Evolutionary conservation across 108 stramenopile species (phyloP).

Genomic region (Nannochloropsis granulata): DNA sequence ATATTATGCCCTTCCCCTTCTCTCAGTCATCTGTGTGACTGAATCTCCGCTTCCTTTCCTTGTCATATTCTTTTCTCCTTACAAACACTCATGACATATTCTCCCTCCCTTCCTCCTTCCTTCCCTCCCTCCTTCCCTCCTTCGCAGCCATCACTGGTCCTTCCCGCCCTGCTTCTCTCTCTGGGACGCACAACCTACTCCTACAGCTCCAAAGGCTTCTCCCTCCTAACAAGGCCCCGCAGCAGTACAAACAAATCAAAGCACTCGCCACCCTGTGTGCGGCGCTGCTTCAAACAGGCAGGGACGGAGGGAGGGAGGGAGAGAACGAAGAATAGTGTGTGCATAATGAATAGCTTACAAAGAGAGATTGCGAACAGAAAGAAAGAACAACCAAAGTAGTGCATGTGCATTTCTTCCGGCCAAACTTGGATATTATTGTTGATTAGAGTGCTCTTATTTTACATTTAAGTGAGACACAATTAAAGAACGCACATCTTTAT

Average conservation of each 20-base stretch:
- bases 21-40: neutral
- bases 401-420: no score
- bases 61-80: neutral
- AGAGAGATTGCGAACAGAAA: no score
- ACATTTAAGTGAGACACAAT: no score
- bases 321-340: no score
- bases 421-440: no score
- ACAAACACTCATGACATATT: neutral
- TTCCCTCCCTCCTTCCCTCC: neutral
- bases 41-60: neutral
- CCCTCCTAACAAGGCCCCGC: neutral
- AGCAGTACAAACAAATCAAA: neutral
- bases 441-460: no score
- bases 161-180: neutral
- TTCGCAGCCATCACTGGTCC: neutral
- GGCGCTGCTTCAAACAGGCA: neutral
- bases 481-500: no score
- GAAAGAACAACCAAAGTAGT: no score
- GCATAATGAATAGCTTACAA: no score
- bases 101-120: neutral
- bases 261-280: neutral
- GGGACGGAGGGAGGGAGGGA: neutral
- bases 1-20: neutral
- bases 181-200: neutral
- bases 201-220: neutral